A percentile compares a stretch with the other conserved stretches of the same genome.
These are phyloP conservation scores for Knoxia roxburghii DNA, from an alignment of 257 asterid genomes.

Conservation along the genomic window DNA sequence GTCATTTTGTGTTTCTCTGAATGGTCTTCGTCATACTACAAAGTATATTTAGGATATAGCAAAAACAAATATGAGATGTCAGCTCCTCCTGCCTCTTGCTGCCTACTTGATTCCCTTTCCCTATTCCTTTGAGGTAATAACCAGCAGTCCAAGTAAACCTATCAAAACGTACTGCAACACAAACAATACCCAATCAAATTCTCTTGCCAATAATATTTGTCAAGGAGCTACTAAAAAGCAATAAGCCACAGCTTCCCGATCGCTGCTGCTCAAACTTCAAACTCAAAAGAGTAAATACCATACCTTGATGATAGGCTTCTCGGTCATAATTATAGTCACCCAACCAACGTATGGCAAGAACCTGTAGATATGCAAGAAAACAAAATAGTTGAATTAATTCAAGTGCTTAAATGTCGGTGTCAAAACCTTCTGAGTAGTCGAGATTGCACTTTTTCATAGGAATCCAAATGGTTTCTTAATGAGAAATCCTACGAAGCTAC, in stretches of 20 bases:
- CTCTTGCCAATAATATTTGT: not conserved
- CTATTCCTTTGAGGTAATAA: constrained; percentile 88
- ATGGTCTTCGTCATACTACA: too few species aligned
- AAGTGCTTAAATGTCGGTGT: not conserved
- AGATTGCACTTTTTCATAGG: not conserved
- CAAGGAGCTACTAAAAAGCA: not conserved
- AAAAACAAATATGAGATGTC: too few species aligned
- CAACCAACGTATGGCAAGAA: constrained; percentile 98
- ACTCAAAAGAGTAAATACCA: constrained; percentile 3
- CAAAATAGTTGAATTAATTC: not conserved
- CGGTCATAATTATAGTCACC: constrained; percentile 99
- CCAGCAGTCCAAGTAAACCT: constrained; percentile 89
- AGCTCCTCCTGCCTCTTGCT: too few species aligned
- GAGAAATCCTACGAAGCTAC: not conserved
- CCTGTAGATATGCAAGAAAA: constrained; percentile 36
- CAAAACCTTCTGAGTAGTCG: not conserved
- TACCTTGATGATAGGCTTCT: constrained; percentile 97
- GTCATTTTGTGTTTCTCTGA: too few species aligned
- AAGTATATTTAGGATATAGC: too few species aligned
- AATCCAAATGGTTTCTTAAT: not conserved
- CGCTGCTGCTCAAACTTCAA: not conserved
- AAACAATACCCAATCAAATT: constrained; percentile 11
- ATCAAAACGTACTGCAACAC: constrained; percentile 76
- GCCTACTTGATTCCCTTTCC: too few species aligned
- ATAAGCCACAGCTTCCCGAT: not conserved